Conservation (phyloP, 179 eudicot genomes). For the Nepenthes alata region DNA sequence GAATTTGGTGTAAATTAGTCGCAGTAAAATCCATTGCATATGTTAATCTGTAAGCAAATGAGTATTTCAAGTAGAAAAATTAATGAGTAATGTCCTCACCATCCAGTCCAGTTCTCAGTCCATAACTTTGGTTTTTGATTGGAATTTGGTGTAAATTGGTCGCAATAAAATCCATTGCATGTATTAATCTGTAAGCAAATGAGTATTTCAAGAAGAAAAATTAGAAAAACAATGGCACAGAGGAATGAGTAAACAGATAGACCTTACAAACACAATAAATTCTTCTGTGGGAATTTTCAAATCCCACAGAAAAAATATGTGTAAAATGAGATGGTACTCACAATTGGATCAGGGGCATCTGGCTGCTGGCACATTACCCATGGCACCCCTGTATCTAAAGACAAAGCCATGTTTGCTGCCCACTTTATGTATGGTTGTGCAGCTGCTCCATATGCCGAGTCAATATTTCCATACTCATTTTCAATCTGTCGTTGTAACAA, state of each 20-base stretch:
- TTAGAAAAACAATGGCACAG: neutral
- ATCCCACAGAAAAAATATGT: neutral
- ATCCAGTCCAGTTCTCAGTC: conserved; percentile 88
- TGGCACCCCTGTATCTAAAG: conserved; percentile 92
- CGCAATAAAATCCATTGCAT: conserved; percentile 78
- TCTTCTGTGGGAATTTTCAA: neutral
- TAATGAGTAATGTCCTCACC: conserved; percentile 41
- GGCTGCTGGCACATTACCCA: conserved; percentile 97
- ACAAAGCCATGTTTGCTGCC: conserved; percentile 94
- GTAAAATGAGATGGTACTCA: conserved; percentile 18
- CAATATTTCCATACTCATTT: conserved; percentile 87
- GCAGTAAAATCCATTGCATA: too few relatives aligned
- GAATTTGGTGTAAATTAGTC: too few relatives aligned
- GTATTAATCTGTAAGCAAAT: conserved; percentile 54
- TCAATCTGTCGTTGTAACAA: conserved; percentile 39
- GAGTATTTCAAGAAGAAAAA: neutral
- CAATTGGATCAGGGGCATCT: conserved; percentile 87
- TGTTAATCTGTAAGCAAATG: neutral
- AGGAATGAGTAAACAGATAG: neutral
- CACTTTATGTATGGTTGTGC: conserved; percentile 67
- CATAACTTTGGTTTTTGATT: conserved; percentile 57
- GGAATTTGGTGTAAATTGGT: conserved; percentile 58
- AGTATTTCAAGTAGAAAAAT: neutral
- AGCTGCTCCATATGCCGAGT: conserved; percentile 39
- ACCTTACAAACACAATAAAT: too few relatives aligned